phyloP scores from a whole-genome alignment of 768 basidiomycete genomes.

The Phlebiopsis flavidoalba region DNA sequence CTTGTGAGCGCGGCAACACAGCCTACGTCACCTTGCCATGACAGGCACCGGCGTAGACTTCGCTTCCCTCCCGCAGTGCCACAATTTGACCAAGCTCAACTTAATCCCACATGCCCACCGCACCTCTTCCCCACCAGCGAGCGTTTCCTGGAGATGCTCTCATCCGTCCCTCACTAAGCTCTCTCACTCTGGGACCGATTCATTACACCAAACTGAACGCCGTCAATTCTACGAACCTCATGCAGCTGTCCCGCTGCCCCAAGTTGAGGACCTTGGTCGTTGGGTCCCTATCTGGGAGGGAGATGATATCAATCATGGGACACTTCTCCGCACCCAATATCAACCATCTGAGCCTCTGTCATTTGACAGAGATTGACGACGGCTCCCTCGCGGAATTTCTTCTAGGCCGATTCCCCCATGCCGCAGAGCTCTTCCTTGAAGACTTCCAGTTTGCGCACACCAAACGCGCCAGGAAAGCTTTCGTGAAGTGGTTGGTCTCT shows the following conservation, averaged over 20 bases:
- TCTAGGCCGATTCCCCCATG: constrained; percentile 41
- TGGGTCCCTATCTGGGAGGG: constrained; percentile 25
- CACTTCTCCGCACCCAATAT: constrained; percentile 55
- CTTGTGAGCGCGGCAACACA: neutral
- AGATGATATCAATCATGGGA: constrained; percentile 25
- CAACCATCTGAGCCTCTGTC: constrained; percentile 53
- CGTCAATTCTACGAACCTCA: neutral
- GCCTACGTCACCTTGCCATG: constrained; percentile 14
- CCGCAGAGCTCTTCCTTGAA: neutral
- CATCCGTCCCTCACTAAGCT: constrained; percentile 36
- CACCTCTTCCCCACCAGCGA: constrained; percentile 42
- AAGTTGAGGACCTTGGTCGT: neutral
- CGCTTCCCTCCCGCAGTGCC: constrained; percentile 16
- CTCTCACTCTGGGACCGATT: constrained; percentile 60
- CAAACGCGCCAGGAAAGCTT: neutral
- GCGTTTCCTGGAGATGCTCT: constrained; percentile 51
- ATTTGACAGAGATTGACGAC: constrained; percentile 47
- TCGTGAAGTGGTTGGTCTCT: neutral
- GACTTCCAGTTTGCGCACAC: neutral
- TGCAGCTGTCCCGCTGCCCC: neutral
- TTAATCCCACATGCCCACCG: constrained; percentile 55
- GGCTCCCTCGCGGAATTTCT: constrained; percentile 40
- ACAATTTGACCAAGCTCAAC: constrained; percentile 60
- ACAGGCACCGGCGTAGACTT: constrained; percentile 35
- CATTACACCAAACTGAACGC: constrained; percentile 35